These are phyloP conservation scores for Verticillium isaacii DNA, from an alignment of 2,329 filamentous ascomycete species.

Conservation along the genomic window DNA sequence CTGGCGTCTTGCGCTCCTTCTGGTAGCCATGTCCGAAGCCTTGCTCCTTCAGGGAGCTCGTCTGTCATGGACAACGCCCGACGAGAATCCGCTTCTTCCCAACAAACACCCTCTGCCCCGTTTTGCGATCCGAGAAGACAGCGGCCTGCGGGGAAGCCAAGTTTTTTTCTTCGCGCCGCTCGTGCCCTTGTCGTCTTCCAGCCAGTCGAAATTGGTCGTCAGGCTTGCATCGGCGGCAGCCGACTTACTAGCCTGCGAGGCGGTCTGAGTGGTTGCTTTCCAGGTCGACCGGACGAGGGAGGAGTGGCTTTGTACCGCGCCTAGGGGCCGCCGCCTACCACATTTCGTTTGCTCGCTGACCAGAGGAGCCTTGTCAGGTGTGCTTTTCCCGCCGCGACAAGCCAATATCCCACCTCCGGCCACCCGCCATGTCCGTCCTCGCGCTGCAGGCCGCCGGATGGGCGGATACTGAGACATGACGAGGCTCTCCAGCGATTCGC, in stretches of 20 bases:
- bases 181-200: not conserved
- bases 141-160: not conserved
- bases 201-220: not conserved
- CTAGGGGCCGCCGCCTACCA: not conserved
- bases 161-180: not conserved
- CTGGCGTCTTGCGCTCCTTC: not conserved
- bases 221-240: not conserved
- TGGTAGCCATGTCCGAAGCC: not conserved
- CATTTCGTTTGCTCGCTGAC: not conserved
- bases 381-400: not conserved
- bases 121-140: not conserved
- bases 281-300: not conserved
- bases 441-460: not conserved
- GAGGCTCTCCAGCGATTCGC: not conserved
- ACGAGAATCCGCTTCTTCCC: not conserved
- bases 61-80: not conserved
- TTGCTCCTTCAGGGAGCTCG: not conserved
- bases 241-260: not conserved
- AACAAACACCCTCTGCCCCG: not conserved
- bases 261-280: not conserved
- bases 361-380: not conserved
- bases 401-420: not conserved
- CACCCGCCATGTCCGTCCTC: not conserved
- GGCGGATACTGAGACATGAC: slow-evolving; percentile 1
- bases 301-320: not conserved